A percentile compares a stretch with the other conserved stretches of the same genome.
These are phyloP conservation scores for Triangularia verruculosa DNA, from an alignment of 2,329 filamentous ascomycete genomes.

Conservation along the genomic window DNA sequence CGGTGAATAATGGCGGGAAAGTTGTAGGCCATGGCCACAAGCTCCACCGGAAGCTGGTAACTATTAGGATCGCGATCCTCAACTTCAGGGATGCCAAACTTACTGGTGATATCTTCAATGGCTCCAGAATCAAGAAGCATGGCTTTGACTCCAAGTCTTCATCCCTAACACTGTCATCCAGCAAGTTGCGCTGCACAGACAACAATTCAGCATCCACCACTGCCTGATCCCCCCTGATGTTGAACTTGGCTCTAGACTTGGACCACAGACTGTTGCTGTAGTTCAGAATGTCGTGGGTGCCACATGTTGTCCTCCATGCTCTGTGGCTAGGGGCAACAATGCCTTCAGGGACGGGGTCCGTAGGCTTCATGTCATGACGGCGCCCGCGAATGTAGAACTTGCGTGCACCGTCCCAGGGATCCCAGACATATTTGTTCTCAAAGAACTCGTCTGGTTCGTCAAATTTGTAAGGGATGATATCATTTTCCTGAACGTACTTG, in stretches of 20 bases:
- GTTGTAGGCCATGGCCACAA: constrained; percentile 70
- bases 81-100: constrained; percentile 34
- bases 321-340: constrained; percentile 48
- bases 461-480: constrained; percentile 31
- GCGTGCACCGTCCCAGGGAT: constrained; percentile 60
- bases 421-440: constrained; percentile 51
- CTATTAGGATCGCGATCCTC: constrained; percentile 22
- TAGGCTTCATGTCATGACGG: constrained; percentile 57
- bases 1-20: constrained; percentile 84
- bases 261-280: constrained; percentile 77
- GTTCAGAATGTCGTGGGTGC: constrained; percentile 65
- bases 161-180: constrained; percentile 62
- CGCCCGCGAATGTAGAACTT: constrained; percentile 56
- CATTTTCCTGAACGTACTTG: constrained; percentile 34
- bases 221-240: constrained; percentile 68
- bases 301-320: constrained; percentile 37
- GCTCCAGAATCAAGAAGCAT: constrained; percentile 73
- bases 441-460: constrained; percentile 49
- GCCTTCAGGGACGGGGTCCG: constrained; percentile 61
- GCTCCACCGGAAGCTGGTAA: constrained; percentile 59
- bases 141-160: constrained; percentile 39
- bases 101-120: constrained; percentile 72
- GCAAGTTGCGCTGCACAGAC: constrained; percentile 74
- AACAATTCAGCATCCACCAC: constrained; percentile 76
- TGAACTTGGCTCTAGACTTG: constrained; percentile 50